These are phyloP conservation scores for Pseudogymnoascus sp. DNA, from an alignment of 2,329 filamentous ascomycete species.

Conservation along the genomic window DNA sequence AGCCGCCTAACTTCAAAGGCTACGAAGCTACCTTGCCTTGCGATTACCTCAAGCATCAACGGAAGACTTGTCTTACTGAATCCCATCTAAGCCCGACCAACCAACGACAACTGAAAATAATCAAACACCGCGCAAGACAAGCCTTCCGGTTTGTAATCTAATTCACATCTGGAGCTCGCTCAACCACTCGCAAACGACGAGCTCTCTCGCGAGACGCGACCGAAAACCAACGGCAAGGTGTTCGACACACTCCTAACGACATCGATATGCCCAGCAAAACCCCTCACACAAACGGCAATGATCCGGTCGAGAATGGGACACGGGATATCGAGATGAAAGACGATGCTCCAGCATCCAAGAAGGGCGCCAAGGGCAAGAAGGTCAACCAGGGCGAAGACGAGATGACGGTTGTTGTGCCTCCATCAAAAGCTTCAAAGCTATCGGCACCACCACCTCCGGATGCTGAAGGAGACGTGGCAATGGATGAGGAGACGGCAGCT, in stretches of 20 bases:
- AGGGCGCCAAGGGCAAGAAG: constrained; percentile 57
- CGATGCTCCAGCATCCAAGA: constrained; percentile 48
- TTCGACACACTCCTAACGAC: constrained; percentile 5
- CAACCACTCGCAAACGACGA: neutral
- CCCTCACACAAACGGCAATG: constrained; percentile 56
- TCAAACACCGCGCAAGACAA: neutral
- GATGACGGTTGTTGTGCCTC: constrained; percentile 75
- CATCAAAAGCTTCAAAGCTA: constrained; percentile 55
- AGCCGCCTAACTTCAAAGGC: constrained; percentile 9
- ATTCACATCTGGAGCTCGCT: neutral
- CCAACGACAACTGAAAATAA: neutral
- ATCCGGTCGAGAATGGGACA: constrained; percentile 59
- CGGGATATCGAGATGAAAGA: constrained; percentile 67
- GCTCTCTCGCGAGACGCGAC: constrained; percentile 6
- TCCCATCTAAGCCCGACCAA: neutral
- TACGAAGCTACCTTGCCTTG: constrained; percentile 8
- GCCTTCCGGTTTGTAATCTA: constrained; percentile 7
- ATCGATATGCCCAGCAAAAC: constrained; percentile 61
- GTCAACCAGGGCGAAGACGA: constrained; percentile 61
- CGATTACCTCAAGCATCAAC: constrained; percentile 9
- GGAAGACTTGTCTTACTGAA: neutral
- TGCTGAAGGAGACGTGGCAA: constrained; percentile 61
- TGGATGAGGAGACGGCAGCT: constrained; percentile 46
- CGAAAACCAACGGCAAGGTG: neutral
- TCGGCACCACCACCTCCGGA: constrained; percentile 49